phyloP scores from a whole-genome alignment of 1,284 basidiomycete species.

The Apiotrichum brassicae region DNA sequence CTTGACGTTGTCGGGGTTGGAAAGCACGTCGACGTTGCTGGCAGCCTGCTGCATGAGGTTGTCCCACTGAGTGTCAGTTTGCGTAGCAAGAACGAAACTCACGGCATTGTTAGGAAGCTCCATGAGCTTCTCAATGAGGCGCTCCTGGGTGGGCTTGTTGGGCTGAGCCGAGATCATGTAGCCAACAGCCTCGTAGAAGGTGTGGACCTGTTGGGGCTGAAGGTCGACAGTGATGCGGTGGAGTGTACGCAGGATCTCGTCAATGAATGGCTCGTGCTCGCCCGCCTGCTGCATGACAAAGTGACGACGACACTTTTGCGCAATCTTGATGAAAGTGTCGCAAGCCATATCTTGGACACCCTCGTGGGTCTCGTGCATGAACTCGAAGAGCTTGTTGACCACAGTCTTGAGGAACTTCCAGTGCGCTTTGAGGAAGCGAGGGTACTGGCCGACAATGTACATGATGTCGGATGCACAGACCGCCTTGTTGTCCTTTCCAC shows the following conservation, averaged over 20 bases:
- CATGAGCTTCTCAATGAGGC: slow-evolving; percentile 92
- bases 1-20: slow-evolving; percentile 90
- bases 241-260: slow-evolving; percentile 88
- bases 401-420: slow-evolving; percentile 99
- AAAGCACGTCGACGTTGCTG: slow-evolving; percentile 85
- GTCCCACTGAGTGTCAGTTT: slow-evolving; percentile 61
- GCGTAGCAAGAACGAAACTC: neutral
- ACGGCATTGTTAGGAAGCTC: slow-evolving; percentile 87
- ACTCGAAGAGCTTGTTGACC: slow-evolving; percentile 99
- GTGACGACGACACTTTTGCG: slow-evolving; percentile 95
- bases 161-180: slow-evolving; percentile 99
- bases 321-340: slow-evolving; percentile 99
- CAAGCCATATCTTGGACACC: slow-evolving; percentile 99
- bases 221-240: slow-evolving; percentile 94
- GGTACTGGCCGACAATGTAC: slow-evolving; percentile 99
- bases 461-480: slow-evolving; percentile 99
- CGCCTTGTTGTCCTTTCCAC: slow-evolving; percentile 99
- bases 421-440: slow-evolving; percentile 98
- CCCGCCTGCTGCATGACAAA: slow-evolving; percentile 99
- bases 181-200: slow-evolving; percentile 96
- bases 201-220: slow-evolving; percentile 90
- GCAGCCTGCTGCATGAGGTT: slow-evolving; percentile 94
- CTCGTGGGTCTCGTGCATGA: slow-evolving; percentile 99
- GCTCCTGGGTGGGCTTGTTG: slow-evolving; percentile 94
- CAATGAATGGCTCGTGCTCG: slow-evolving; percentile 95